These are phyloP conservation scores for Gracilaria domingensis DNA, from an alignment of 23 red algal genomes.

Conservation along the genomic window DNA sequence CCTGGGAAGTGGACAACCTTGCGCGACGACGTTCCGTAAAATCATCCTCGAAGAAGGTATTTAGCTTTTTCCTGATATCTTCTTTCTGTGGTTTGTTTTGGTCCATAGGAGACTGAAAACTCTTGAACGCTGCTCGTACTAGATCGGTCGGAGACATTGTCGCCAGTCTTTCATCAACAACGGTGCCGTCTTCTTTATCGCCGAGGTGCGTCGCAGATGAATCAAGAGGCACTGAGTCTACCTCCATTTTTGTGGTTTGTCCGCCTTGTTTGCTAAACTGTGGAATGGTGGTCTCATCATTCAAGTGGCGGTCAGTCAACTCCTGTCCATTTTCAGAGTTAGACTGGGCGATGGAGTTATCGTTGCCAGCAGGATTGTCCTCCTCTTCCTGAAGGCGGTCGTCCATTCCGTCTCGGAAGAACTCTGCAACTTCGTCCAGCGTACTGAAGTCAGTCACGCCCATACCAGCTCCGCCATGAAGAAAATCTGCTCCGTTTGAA, in stretches of 20 bases:
- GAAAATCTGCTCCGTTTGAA: neutral
- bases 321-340: neutral
- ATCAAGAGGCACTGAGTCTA: slow-evolving; percentile 35
- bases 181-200: neutral
- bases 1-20: slow-evolving; percentile 8
- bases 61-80: slow-evolving; percentile 20
- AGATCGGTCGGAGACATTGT: slow-evolving; percentile 12
- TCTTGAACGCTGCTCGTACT: slow-evolving; percentile 2
- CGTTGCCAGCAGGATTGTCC: neutral
- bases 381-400: slow-evolving; percentile 36
- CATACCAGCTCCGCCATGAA: slow-evolving; percentile 32
- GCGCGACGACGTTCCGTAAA: slow-evolving; percentile 30
- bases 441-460: slow-evolving; percentile 61
- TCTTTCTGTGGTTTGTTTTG: neutral
- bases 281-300: neutral
- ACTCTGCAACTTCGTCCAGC: slow-evolving; percentile 63
- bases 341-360: neutral
- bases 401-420: slow-evolving; percentile 55
- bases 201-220: neutral
- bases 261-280: neutral
- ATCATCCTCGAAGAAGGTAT: slow-evolving; percentile 56
- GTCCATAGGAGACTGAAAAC: neutral
- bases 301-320: neutral
- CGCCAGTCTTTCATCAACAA: neutral
- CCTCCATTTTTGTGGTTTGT: slow-evolving; percentile 43